These are phyloP conservation scores for Fusarium pininemorale DNA, from an alignment of 2,329 filamentous ascomycete genomes.

Conservation along the genomic window DNA sequence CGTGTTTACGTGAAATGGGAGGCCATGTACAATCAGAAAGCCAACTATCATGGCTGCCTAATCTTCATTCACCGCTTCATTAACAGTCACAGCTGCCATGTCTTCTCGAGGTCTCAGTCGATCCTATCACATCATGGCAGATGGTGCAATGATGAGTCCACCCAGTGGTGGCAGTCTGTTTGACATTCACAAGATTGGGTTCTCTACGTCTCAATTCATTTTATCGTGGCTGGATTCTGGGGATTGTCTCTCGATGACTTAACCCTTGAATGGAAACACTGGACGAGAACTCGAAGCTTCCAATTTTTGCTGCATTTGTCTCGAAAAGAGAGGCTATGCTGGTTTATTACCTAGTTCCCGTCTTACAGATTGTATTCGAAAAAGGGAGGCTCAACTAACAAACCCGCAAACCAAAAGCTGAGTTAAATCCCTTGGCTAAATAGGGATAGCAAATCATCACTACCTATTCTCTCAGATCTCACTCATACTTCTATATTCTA, in stretches of 20 bases:
- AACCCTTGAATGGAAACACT: not conserved
- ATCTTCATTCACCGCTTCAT: constrained; percentile 13
- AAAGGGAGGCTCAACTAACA: not conserved
- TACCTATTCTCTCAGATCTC: not conserved
- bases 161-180: not conserved
- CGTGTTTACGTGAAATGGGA: not conserved
- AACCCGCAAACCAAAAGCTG: not conserved
- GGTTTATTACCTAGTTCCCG: not conserved
- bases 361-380: not conserved
- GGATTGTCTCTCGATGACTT: not conserved
- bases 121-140: not conserved
- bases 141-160: not conserved
- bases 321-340: not conserved
- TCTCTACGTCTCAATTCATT: not conserved
- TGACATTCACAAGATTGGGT: not conserved
- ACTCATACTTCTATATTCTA: not conserved
- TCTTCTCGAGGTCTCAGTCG: not conserved
- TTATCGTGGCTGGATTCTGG: not conserved
- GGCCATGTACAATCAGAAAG: not conserved
- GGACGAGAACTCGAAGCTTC: not conserved
- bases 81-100: not conserved
- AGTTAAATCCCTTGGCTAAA: not conserved
- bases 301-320: not conserved
- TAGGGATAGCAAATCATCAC: not conserved
- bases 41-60: not conserved